Evolutionary conservation across 31 red algal species (phyloP).

Genomic region (Endocladia muricata): DNA sequence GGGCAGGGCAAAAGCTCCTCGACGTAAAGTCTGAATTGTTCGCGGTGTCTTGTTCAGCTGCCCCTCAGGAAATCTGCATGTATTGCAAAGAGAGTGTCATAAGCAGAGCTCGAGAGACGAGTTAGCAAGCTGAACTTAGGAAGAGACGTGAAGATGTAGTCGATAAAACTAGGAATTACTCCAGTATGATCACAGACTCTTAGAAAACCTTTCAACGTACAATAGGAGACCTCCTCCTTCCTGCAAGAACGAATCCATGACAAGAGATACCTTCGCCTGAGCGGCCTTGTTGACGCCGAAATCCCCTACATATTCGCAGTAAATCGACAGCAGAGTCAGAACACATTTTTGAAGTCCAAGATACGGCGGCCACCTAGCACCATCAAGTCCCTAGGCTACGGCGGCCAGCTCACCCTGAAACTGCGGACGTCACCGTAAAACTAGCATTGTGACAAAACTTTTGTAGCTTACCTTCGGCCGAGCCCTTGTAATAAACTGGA

Average conservation of each 20-base stretch:
- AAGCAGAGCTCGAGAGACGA: neutral
- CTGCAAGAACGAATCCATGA: constrained; percentile 42
- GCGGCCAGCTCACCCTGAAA: too few species aligned
- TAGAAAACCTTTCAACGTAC: constrained; percentile 9
- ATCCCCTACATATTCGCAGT: constrained; percentile 39
- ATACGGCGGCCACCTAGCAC: too few species aligned
- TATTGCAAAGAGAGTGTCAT: neutral
- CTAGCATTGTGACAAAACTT: too few species aligned
- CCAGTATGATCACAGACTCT: neutral
- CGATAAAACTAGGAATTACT: too few species aligned
- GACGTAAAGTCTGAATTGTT: constrained; percentile 48
- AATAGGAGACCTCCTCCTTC: constrained; percentile 47
- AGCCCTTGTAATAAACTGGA: constrained; percentile 54
- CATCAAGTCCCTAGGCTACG: too few species aligned
- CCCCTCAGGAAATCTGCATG: constrained; percentile 41
- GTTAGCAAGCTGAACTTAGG: neutral
- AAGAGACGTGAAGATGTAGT: neutral
- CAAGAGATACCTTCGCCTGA: constrained; percentile 18
- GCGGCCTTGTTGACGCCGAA: constrained; percentile 57
- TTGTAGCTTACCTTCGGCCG: constrained; percentile 11
- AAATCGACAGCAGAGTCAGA: too few species aligned
- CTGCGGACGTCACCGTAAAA: too few species aligned
- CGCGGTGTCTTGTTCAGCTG: constrained; percentile 47
- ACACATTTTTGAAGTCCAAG: too few species aligned
- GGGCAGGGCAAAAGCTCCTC: constrained; percentile 48